Conservation (phyloP, 805 yeast genomes). For the Wickerhamomyces sydowiorum region DNA sequence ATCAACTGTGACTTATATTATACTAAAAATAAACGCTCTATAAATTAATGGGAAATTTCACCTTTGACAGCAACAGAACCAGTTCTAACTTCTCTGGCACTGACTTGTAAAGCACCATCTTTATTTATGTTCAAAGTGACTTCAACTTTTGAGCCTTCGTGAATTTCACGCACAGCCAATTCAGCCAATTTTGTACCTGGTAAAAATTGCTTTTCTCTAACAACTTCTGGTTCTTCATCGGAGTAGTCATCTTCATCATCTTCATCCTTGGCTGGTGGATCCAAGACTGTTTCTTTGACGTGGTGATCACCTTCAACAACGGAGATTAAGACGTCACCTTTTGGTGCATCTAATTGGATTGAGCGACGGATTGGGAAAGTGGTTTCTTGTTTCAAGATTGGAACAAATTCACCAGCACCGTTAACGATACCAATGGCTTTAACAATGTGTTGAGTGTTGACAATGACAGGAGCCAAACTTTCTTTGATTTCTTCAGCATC, state of each 20-base stretch:
- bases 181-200: slow-evolving; percentile 75
- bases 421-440: slow-evolving; percentile 82
- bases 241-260: slow-evolving; percentile 43
- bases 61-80: slow-evolving; percentile 54
- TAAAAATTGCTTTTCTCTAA: slow-evolving; percentile 66
- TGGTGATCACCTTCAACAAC: slow-evolving; percentile 84
- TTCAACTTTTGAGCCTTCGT: slow-evolving; percentile 59
- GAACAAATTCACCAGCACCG: slow-evolving; percentile 64
- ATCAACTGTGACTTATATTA: slow-evolving; percentile 50
- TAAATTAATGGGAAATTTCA: slow-evolving; percentile 25
- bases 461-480: slow-evolving; percentile 75
- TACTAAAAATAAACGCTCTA: background rate
- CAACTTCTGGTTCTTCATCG: slow-evolving; percentile 89
- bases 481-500: slow-evolving; percentile 79
- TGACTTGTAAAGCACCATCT: slow-evolving; percentile 52
- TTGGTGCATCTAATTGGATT: slow-evolving; percentile 53
- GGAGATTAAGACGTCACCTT: slow-evolving; percentile 58
- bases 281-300: slow-evolving; percentile 75
- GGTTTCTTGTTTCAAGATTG: slow-evolving; percentile 76
- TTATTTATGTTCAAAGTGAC: slow-evolving; percentile 48
- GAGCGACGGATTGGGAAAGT: slow-evolving; percentile 87
- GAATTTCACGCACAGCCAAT: slow-evolving; percentile 65
- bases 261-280: slow-evolving; percentile 49
- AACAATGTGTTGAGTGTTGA: slow-evolving; percentile 81
- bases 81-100: slow-evolving; percentile 58